Percentiles rank a stretch among this genome's conserved stretches.
Evolutionary conservation across 1,284 basidiomycete genomes (phyloP).

Genomic region (Anthracocystis walkeri): DNA sequence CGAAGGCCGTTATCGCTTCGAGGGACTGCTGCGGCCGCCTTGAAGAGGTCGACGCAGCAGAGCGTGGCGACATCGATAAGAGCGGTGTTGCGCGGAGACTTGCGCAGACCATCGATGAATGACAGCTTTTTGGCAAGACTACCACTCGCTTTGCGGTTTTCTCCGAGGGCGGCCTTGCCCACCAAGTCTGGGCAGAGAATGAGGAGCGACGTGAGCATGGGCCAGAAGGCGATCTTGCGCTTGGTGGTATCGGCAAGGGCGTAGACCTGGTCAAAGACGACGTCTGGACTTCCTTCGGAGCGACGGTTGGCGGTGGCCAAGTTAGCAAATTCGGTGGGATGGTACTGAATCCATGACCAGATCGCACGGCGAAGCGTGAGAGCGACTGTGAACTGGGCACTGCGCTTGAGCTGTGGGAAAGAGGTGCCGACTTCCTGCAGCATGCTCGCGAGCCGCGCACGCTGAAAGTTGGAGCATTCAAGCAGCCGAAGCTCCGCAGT

Average conservation of each 20-base stretch:
- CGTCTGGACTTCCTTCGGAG: conserved; percentile 67
- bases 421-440: conserved; percentile 81
- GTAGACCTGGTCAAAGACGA: conserved; percentile 68
- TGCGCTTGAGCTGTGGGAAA: conserved; percentile 83
- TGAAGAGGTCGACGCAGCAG: conserved; percentile 84
- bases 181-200: conserved; percentile 83
- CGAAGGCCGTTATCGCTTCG: conserved; percentile 76
- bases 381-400: conserved; percentile 80
- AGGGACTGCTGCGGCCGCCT: conserved; percentile 79
- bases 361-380: conserved; percentile 81
- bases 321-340: conserved; percentile 83
- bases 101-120: conserved; percentile 71
- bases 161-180: conserved; percentile 70
- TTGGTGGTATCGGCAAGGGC: conserved; percentile 70
- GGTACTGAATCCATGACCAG: conserved; percentile 91
- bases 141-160: conserved; percentile 64
- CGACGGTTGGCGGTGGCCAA: conserved; percentile 73
- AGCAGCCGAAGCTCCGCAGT: conserved; percentile 79
- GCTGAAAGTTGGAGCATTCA: conserved; percentile 71
- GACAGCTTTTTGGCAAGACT: conserved; percentile 70
- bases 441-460: conserved; percentile 63
- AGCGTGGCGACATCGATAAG: conserved; percentile 77
- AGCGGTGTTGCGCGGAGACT: conserved; percentile 59
- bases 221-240: conserved; percentile 79
- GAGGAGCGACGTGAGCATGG: conserved; percentile 81